Base-by-base conservation (phyloP, 805 yeast species). In the Schwanniomyces vanrijiae region DNA sequence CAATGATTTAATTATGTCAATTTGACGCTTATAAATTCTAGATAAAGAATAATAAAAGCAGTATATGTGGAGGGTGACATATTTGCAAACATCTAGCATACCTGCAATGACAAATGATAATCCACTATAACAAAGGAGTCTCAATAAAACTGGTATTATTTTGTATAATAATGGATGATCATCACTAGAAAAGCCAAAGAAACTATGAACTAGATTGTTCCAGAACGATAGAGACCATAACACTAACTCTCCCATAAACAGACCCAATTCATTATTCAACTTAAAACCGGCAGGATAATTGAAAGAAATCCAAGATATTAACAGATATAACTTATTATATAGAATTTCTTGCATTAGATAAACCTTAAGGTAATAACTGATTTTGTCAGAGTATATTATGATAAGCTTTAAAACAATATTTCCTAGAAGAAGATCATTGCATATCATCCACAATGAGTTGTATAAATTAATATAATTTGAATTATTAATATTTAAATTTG, bases 261-360 rank as follows among this genome's bases (percentile, higher is more conserved):
- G 76, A 0, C 97, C 88, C 16, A 94, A 73, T 58, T 90, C 97
- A 49, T 82, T 84, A 63, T 94, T 94, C 44, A 94, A 77, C 60
- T 94, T 94, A 56, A 94, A 83, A 3, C 99, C 99, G 13, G 92
- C 96, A 0, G 99, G 99, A 58, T 91, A 87, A 50, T 83, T 51
- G 19, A 56, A 78, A 73, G 90, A 89, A 31, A 94, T 73, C 91
- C 96, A 87, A 0, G 70, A 54, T 3, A 91, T 81, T 33, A 83
- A 61, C 2, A 60, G 50, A 16, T 74, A 66, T 37, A 84, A 65
- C n/a, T 73, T 71, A 28, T 68, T 59, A 45, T 80, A 79, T 11
- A 85, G 51, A 1, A 73, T 47, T 20, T 58, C 59, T 34, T 75
- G 67, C 11, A 82, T 64, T 4, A 67, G 22, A 4, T 43, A 37